A percentile compares a stretch with the other conserved stretches of the same genome.
Evolutionary conservation across 2,329 filamentous ascomycete species (phyloP).

Genomic region (Epichloe sylvatica): DNA sequence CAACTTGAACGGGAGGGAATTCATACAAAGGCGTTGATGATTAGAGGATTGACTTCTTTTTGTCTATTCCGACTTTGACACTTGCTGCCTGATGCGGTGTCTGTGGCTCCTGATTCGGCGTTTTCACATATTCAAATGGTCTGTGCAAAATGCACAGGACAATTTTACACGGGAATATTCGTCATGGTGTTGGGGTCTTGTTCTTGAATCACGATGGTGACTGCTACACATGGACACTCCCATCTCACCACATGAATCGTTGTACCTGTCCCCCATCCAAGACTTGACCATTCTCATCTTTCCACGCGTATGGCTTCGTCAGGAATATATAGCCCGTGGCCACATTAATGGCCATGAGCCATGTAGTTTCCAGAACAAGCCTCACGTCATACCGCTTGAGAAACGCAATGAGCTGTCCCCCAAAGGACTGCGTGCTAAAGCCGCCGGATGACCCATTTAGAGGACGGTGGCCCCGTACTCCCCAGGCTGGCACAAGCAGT

Average conservation of each 20-base stretch:
- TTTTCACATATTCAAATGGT: neutral
- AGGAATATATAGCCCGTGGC: conserved; percentile 61
- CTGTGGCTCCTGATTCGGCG: neutral
- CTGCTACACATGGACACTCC: too few species aligned
- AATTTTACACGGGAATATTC: neutral
- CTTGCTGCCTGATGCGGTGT: neutral
- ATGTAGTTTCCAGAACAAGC: conserved; percentile 47
- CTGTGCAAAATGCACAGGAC: neutral
- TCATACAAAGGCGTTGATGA: conserved; percentile 1
- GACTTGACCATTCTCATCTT: conserved; percentile 32
- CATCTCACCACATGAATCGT: conserved; percentile 67
- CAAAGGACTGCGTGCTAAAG: neutral
- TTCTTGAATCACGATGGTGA: neutral
- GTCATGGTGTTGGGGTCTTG: neutral
- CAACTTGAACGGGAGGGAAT: neutral
- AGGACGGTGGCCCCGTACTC: conserved; percentile 10
- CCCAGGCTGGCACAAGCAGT: conserved; percentile 52
- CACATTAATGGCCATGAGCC: conserved; percentile 53
- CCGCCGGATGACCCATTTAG: neutral
- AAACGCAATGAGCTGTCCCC: conserved; percentile 1
- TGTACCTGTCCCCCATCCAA: conserved; percentile 44
- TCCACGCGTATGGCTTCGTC: conserved; percentile 53
- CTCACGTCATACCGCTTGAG: conserved; percentile 28
- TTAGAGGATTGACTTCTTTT: neutral
- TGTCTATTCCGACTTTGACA: neutral